These are phyloP conservation scores for Zygotorulaspora mrakii DNA, from an alignment of 1,139 yeast species.

Conservation along the genomic window DNA sequence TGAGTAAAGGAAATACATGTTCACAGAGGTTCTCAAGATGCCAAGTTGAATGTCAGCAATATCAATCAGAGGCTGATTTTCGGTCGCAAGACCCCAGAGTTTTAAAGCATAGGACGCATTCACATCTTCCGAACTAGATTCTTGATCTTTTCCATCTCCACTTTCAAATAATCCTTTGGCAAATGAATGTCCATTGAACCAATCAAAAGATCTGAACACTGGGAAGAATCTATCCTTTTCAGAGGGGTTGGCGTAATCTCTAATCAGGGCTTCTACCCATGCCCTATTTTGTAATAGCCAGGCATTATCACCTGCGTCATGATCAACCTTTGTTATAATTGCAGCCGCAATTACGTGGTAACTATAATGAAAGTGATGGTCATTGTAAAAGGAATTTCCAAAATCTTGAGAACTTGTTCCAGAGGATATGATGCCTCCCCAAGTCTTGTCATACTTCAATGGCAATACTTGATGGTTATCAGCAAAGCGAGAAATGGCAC, in stretches of 20 bases:
- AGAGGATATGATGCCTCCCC: slow-evolving; percentile 73
- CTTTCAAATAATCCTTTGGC: slow-evolving; percentile 71
- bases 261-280: slow-evolving; percentile 57
- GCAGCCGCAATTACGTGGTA: slow-evolving; percentile 75
- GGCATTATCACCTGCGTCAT: slow-evolving; percentile 41
- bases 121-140: slow-evolving; percentile 72
- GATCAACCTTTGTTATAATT: slow-evolving; percentile 54
- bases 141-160: slow-evolving; percentile 79
- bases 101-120: slow-evolving; percentile 69
- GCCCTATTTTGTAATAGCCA: slow-evolving; percentile 52
- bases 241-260: slow-evolving; percentile 70
- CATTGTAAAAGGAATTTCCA: slow-evolving; percentile 75
- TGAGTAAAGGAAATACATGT: slow-evolving; percentile 55
- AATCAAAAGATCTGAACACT: slow-evolving; percentile 71
- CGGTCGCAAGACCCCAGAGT: slow-evolving; percentile 61
- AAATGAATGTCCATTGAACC: slow-evolving; percentile 79
- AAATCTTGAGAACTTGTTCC: slow-evolving; percentile 57
- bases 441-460: slow-evolving; percentile 58
- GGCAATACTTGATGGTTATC: slow-evolving; percentile 53
- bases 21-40: slow-evolving; percentile 54
- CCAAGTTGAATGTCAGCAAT: slow-evolving; percentile 63
- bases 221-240: slow-evolving; percentile 58
- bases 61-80: slow-evolving; percentile 49
- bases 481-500: slow-evolving; percentile 59
- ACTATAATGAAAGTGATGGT: slow-evolving; percentile 80